phyloP scores from a whole-genome alignment of 2,329 filamentous ascomycete species.

The Ilyonectria robusta region DNA sequence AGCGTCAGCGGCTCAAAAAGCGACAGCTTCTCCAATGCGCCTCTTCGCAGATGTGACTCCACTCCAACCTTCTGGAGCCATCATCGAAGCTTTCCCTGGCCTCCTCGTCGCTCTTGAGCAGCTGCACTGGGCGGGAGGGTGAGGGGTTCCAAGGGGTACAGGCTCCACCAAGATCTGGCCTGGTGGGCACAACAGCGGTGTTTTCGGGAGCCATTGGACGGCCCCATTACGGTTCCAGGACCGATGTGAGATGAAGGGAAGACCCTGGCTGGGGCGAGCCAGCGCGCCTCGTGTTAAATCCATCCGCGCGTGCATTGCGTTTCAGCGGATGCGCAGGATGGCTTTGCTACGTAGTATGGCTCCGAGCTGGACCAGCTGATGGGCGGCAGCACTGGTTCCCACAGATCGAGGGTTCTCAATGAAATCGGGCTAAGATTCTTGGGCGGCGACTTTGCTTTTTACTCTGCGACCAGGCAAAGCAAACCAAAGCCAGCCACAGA shows the following conservation, averaged over 20 bases:
- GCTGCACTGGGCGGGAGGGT: slow-evolving; percentile 48
- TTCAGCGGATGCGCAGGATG: slow-evolving; percentile 30
- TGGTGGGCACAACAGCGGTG: slow-evolving; percentile 46
- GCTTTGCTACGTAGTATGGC: slow-evolving; percentile 25
- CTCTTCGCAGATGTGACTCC: slow-evolving; percentile 49
- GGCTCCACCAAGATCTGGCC: slow-evolving; percentile 49
- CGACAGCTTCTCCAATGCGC: slow-evolving; percentile 45
- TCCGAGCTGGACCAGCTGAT: slow-evolving; percentile 32
- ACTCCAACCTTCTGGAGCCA: slow-evolving; percentile 49
- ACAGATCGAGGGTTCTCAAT: neutral
- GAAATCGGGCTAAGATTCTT: slow-evolving; percentile 14
- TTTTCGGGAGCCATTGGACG: slow-evolving; percentile 48
- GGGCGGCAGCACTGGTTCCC: slow-evolving; percentile 20
- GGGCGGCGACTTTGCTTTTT: slow-evolving; percentile 15
- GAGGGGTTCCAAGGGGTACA: slow-evolving; percentile 46
- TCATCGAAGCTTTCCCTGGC: slow-evolving; percentile 48
- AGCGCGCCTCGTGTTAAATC: slow-evolving; percentile 20
- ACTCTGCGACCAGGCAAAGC: slow-evolving; percentile 1
- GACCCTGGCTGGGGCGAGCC: slow-evolving; percentile 40
- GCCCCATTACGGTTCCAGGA: slow-evolving; percentile 39
- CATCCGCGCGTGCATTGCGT: slow-evolving; percentile 35
- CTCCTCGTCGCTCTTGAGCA: slow-evolving; percentile 43
- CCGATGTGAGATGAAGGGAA: slow-evolving; percentile 34
- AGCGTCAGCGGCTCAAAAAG: slow-evolving; percentile 47
- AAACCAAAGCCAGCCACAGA: slow-evolving; percentile 12